Evolutionary conservation across 2,329 filamentous ascomycete species (phyloP).

Genomic region (Aspergillus neotritici): DNA sequence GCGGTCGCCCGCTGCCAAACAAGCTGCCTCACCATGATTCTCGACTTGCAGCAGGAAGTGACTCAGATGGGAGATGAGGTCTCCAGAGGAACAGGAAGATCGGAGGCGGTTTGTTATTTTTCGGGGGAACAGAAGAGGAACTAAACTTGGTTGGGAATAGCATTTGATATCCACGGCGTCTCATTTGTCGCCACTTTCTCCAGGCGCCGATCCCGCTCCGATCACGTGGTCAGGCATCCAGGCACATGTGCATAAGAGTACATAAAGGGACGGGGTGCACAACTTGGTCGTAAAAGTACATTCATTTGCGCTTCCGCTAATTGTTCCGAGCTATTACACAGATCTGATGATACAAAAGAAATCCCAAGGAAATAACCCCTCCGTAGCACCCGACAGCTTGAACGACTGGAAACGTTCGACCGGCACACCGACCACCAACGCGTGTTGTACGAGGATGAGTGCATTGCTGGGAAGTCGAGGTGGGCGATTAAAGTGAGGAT

Average conservation of each 20-base stretch:
- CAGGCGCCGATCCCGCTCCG: not conserved
- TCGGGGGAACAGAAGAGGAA: not conserved
- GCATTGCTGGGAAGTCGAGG: too few relatives aligned
- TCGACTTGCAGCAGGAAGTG: not conserved
- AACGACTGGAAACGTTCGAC: too few relatives aligned
- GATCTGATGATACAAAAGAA: too few relatives aligned
- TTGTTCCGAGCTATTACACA: too few relatives aligned
- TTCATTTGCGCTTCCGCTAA: too few relatives aligned
- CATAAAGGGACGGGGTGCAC: too few relatives aligned
- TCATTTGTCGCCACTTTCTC: conserved; percentile 7
- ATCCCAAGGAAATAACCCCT: too few relatives aligned
- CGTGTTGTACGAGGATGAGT: too few relatives aligned
- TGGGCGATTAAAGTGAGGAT: too few relatives aligned
- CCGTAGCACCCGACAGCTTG: too few relatives aligned
- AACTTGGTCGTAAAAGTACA: too few relatives aligned
- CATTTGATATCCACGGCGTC: conserved; percentile 7
- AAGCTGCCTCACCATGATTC: conserved; percentile 36
- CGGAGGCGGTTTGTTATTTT: conserved; percentile 2
- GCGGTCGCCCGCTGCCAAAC: conserved; percentile 35
- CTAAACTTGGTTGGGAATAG: not conserved
- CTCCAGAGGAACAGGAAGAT: conserved; percentile 5
- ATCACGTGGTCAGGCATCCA: not conserved
- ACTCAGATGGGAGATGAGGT: conserved; percentile 3
- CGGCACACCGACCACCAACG: too few relatives aligned
- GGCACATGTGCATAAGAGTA: not conserved